Evolutionary conservation across 345 rosid genomes (phyloP).

Genomic region (Murraya koenigii): DNA sequence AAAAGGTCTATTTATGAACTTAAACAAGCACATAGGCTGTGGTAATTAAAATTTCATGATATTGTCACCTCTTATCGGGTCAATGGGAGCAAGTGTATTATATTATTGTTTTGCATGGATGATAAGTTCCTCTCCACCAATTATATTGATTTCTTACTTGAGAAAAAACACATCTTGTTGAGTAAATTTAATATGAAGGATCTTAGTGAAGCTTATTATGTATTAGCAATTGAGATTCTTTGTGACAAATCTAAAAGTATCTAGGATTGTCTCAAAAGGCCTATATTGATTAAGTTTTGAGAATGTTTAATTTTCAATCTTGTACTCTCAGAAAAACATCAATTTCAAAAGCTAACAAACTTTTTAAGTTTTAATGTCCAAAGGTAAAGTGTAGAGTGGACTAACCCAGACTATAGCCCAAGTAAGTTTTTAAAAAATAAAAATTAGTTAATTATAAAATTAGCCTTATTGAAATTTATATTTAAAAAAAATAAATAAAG

Average conservation of each 20-base stretch:
- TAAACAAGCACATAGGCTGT: not conserved
- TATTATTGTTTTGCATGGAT: not conserved
- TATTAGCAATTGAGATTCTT: not conserved
- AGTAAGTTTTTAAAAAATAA: no score
- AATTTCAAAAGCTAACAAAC: not conserved
- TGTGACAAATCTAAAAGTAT: not conserved
- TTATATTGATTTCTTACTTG: not conserved
- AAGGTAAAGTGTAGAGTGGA: no score
- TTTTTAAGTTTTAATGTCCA: not conserved
- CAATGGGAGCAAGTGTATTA: not conserved
- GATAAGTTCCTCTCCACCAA: not conserved
- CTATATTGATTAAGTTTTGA: not conserved
- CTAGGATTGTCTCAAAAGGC: not conserved
- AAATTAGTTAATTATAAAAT: no score
- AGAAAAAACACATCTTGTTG: no score
- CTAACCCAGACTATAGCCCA: no score
- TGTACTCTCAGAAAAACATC: no score
- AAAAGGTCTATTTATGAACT: not conserved
- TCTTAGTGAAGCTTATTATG: not conserved
- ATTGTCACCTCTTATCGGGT: not conserved
- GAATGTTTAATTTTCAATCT: no score
- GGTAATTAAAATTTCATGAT: not conserved
- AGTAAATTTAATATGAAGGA: not conserved
- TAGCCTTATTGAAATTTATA: no score
- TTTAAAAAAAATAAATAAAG: no score